These are phyloP conservation scores for Lachnellula hyalina DNA, from an alignment of 2,329 filamentous ascomycete species.

Conservation along the genomic window DNA sequence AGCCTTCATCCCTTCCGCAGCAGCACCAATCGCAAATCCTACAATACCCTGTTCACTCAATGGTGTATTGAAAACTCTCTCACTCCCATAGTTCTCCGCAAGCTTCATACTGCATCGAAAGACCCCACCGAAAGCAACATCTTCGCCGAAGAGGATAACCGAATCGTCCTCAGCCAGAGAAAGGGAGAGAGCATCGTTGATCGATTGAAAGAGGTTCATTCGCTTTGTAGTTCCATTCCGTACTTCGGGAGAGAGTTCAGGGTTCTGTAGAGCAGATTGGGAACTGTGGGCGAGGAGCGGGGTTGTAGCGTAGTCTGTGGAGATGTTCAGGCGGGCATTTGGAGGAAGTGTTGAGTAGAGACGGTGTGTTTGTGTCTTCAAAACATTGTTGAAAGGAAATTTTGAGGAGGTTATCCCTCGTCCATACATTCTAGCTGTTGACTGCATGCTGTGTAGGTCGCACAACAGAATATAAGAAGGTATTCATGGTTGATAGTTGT, in stretches of 20 bases:
- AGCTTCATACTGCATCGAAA: conserved; percentile 93
- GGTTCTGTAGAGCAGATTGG: conserved; percentile 62
- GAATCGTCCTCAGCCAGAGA: conserved; percentile 79
- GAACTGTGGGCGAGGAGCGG: conserved; percentile 76
- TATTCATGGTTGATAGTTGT: conserved; percentile 7
- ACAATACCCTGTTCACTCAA: conserved; percentile 91
- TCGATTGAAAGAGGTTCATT: conserved; percentile 89
- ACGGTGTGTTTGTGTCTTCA: conserved; percentile 6
- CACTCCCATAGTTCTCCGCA: conserved; percentile 77
- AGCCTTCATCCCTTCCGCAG: conserved; percentile 86
- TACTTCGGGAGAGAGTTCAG: conserved; percentile 63
- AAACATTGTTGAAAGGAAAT: conserved; percentile 1
- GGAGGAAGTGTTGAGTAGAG: conserved; percentile 38
- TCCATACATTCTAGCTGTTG: conserved; percentile 10
- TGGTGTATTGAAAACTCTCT: conserved; percentile 94
- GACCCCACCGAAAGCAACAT: conserved; percentile 94
- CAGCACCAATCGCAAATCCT: conserved; percentile 86
- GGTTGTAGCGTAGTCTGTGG: conserved; percentile 80
- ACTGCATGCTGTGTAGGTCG: conserved; percentile 17
- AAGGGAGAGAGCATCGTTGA: conserved; percentile 83
- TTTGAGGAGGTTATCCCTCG: conserved; percentile 7
- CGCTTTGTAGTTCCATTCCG: conserved; percentile 70
- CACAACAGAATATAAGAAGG: conserved; percentile 4
- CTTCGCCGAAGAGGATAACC: conserved; percentile 90
- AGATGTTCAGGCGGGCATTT: conserved; percentile 69